phyloP scores from a whole-genome alignment of 1,284 basidiomycete species.

The Tylopilus sp. region DNA sequence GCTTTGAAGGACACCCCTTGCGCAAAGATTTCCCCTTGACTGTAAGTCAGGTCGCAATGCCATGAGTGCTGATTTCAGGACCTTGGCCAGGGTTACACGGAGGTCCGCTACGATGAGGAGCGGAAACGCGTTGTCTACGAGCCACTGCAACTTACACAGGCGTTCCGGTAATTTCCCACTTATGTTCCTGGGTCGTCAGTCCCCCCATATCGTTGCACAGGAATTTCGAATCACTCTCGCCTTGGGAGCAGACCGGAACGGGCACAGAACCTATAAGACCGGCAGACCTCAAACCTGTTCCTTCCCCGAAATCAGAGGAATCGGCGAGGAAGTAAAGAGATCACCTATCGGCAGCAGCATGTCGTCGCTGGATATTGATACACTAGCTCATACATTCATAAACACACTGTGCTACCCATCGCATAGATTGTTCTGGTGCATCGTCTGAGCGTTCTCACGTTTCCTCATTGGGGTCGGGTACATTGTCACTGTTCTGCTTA shows the following conservation, averaged over 20 bases:
- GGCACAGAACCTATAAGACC: slow-evolving; percentile 73
- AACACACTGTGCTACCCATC: slow-evolving; percentile 7
- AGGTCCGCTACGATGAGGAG: slow-evolving; percentile 98
- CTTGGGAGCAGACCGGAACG: slow-evolving; percentile 96
- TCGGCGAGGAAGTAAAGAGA: slow-evolving; percentile 55
- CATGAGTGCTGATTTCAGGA: not conserved
- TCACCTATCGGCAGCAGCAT: not conserved
- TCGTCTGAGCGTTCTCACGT: slow-evolving; percentile 14
- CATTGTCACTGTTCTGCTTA: slow-evolving; percentile 1
- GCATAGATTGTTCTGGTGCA: slow-evolving; percentile 13
- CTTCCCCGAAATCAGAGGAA: slow-evolving; percentile 63
- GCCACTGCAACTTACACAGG: slow-evolving; percentile 95
- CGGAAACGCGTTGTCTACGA: slow-evolving; percentile 98
- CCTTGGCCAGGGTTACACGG: slow-evolving; percentile 79
- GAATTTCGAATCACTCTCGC: slow-evolving; percentile 92
- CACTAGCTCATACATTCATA: slow-evolving; percentile 12
- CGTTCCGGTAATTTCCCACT: slow-evolving; percentile 72
- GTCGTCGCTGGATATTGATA: slow-evolving; percentile 13
- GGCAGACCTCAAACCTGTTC: slow-evolving; percentile 66
- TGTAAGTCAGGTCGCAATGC: slow-evolving; percentile 42
- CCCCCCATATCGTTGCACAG: slow-evolving; percentile 38
- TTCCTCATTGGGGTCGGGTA: slow-evolving; percentile 6
- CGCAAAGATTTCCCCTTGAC: slow-evolving; percentile 98
- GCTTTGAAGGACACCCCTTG: slow-evolving; percentile 97
- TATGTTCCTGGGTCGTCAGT: not conserved